These are phyloP conservation scores for Gastrolobium bilobum DNA, from an alignment of 306 rosid genomes.

Conservation along the genomic window DNA sequence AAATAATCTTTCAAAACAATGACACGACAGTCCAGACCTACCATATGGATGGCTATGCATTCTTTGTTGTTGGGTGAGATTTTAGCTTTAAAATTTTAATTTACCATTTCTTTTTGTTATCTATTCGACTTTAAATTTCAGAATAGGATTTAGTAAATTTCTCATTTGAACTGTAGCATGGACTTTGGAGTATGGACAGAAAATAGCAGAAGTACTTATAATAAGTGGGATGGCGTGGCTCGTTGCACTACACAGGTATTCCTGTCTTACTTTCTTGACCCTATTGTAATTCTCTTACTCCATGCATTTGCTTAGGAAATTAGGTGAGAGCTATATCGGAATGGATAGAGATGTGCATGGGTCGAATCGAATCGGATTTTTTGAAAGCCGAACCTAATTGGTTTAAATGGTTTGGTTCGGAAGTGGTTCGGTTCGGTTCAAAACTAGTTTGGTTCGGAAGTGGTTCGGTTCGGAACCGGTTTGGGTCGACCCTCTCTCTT, in stretches of 20 bases:
- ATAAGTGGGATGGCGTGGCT: constrained; percentile 91
- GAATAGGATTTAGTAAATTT: constrained; percentile 41
- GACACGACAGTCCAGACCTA: constrained; percentile 82
- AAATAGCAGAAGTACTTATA: constrained; percentile 81
- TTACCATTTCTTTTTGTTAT: neutral
- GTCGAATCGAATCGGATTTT: too few species aligned
- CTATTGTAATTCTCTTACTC: neutral
- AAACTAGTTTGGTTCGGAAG: too few species aligned
- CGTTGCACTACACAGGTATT: constrained; percentile 83
- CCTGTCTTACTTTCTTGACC: constrained; percentile 8
- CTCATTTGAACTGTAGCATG: constrained; percentile 69
- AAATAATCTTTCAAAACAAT: constrained; percentile 87
- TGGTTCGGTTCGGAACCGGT: too few species aligned
- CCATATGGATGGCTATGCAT: constrained; percentile 90
- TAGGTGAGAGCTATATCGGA: neutral
- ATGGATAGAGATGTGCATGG: too few species aligned
- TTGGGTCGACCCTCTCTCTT: too few species aligned
- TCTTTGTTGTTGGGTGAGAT: constrained; percentile 88
- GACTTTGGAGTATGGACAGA: constrained; percentile 91
- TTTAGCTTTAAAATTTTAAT: constrained; percentile 36
- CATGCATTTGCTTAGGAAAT: constrained; percentile 19
- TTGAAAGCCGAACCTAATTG: too few species aligned
- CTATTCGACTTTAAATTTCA: constrained; percentile 1
- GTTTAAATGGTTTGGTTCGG: too few species aligned
- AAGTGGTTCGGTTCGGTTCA: too few species aligned